Evolutionary conservation across 2,329 filamentous ascomycete genomes (phyloP), one percentile per base, ranked within the genome.

Genomic region (Didymella glomerata): DNA sequence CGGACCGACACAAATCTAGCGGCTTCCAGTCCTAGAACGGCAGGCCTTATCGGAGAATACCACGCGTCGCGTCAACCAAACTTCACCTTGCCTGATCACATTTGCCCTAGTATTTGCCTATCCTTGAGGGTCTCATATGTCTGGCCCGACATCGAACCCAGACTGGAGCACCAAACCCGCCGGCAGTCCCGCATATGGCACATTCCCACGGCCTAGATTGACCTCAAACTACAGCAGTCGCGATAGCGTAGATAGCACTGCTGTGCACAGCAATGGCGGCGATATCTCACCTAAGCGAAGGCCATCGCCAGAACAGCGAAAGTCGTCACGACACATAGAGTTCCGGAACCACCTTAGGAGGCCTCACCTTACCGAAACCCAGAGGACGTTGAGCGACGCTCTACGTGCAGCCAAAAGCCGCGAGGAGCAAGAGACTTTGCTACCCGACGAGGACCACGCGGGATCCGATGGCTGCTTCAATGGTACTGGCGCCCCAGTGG

Each of bases 341-440:
- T 71, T 76, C 18, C 64, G 72, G 11, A 71, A 75, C 45, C 74
- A 72, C 52, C 58, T 75, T 25, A 65, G 68, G 36, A 66, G 74
- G n/a, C 74, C 74, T 5, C 69, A 76, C 63, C 57, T 75, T 42
- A 65, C 62, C 6, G 66, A 71, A 10, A 71, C 57, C 25, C 72
- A 76, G 51, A 68, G 75, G 22, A 77, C 71, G 18, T 56, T 77
- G 52, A 77, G 75, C 60, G 74, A 77, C 63, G 76, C 75, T 13
- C 60, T 78, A 49, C 64, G 74, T 28, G 68, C 78, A 14, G 77
- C 78, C n/a, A 74, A 78, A 40, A 76, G 77, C 28, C 69, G 80
- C 22, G 80, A 82, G 66, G 81, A 83, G 71, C 80, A 82, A 61
- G 80, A 83, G 60, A 81, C 78, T 18, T 62, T 83, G 48, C 70